Evolutionary conservation across 176 grass and related monocot genomes (phyloP).

Genomic region (Tillandsia leiboldiana): DNA sequence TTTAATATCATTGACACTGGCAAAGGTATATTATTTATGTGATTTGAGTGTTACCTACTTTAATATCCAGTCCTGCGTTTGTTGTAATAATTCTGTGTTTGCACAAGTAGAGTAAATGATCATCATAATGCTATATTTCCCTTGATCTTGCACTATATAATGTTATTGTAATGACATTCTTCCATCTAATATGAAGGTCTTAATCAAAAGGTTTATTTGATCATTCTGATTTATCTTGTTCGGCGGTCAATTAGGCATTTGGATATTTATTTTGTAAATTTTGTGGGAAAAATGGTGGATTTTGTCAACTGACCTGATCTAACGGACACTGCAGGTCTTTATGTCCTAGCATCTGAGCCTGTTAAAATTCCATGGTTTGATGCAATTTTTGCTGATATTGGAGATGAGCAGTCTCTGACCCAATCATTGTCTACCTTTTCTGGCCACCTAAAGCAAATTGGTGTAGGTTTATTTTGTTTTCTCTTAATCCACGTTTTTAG

Average conservation of each 20-base stretch:
- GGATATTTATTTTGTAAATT: background rate
- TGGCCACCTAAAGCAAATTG: conserved; percentile 68
- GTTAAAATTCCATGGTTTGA: conserved; percentile 83
- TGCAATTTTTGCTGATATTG: conserved; percentile 80
- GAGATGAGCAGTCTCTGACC: conserved; percentile 75
- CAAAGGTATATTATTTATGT: too few relatives aligned
- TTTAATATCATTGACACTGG: too few relatives aligned
- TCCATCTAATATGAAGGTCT: too few relatives aligned
- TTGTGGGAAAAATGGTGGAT: background rate
- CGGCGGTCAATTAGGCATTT: background rate
- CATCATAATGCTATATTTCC: too few relatives aligned
- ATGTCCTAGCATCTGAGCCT: conserved; percentile 69
- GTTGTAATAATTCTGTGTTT: too few relatives aligned
- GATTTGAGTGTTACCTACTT: too few relatives aligned
- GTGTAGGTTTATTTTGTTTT: conserved; percentile 38
- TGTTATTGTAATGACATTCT: too few relatives aligned
- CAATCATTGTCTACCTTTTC: conserved; percentile 79
- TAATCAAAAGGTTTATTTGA: too few relatives aligned
- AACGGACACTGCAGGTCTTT: conserved; percentile 36
- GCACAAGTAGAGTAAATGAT: too few relatives aligned
- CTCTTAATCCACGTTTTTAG: background rate
- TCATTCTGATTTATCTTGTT: background rate
- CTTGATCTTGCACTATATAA: too few relatives aligned
- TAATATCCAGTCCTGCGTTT: too few relatives aligned
- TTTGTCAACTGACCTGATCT: conserved; percentile 1